Evolutionary conservation across 1,284 basidiomycete genomes (phyloP), one percentile per base, ranked within the genome.

Genomic region (Cutaneotrichosporon cyanovorans): DNA sequence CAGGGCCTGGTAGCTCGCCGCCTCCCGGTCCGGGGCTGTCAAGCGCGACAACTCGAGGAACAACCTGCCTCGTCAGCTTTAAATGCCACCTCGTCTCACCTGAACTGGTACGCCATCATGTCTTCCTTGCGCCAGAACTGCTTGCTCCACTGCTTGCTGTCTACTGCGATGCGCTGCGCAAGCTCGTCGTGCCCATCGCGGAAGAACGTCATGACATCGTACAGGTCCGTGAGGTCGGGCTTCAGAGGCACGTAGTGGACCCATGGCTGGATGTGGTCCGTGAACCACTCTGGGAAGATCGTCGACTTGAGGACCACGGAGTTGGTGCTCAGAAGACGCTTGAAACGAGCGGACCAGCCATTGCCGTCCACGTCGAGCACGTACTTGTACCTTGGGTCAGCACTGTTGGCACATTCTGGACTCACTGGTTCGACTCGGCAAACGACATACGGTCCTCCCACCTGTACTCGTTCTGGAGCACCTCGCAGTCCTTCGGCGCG

Each of bases 41-140:
- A 65, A 43, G 10, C 63, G 47, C 10, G 61, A 48, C n/a, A 60
- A 50, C 35, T 65, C 63, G 21, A 65, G 51, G 37, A 65, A 55
- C 20, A 65, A 43, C 28, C 60, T 62, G 21, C n/a, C n/a, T 16
- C 25, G 20, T 23, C 23, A 46, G 35, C 21, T 20, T 7, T 31
- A n/a, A 25, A 3, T 22, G 23, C 25, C 11, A 37, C 19, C n/a
- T 15, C 5, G 19, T 59, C 72, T 45, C 36, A 80, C 79, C 81
- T 74, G 60, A 80, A 82, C 50, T 78, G 69, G 66, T 83, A 83
- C 11, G 81, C 77, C 33, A 76, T 73, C 69, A 84, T 73, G 62
- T 85, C 83, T 55, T 81, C 79, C 46, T 72, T 73, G 38, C 82
- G 72, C 80, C 81, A 84, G 58, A 75, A 82, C 0, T 59, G 72